These are phyloP conservation scores for Phialophora expanda DNA, from an alignment of 2,329 filamentous ascomycete species.

Conservation along the genomic window DNA sequence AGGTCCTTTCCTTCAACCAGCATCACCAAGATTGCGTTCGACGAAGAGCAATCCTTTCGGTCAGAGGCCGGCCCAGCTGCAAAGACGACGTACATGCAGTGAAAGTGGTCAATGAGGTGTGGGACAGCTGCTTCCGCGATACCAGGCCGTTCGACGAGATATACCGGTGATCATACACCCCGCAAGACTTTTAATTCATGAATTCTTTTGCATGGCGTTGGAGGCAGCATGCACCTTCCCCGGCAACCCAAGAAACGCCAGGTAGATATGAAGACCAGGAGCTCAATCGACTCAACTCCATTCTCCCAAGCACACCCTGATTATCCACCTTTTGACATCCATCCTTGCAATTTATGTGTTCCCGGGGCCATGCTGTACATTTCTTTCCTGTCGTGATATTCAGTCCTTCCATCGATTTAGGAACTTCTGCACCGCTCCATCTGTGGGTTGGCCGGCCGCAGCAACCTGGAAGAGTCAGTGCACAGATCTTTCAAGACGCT, in stretches of 20 bases:
- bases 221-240: constrained; percentile 15
- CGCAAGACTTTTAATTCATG: constrained; percentile 7
- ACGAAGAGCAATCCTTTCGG: constrained; percentile 76
- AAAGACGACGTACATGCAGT: constrained; percentile 85
- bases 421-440: constrained; percentile 62
- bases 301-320: constrained; percentile 15
- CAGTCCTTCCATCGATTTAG: constrained; percentile 66
- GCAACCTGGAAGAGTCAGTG: constrained; percentile 53
- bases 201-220: constrained; percentile 36
- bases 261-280: constrained; percentile 16
- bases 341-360: constrained; percentile 18
- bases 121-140: constrained; percentile 94
- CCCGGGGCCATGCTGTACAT: constrained; percentile 3
- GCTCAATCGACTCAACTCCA: constrained; percentile 27
- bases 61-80: constrained; percentile 77
- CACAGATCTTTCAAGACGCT: neutral
- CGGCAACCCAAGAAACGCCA: neutral
- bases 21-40: constrained; percentile 94
- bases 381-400: constrained; percentile 12
- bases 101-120: constrained; percentile 94
- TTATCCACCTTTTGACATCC: constrained; percentile 13
- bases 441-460: constrained; percentile 55
- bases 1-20: constrained; percentile 86
- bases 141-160: constrained; percentile 97
- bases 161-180: constrained; percentile 63